Evolutionary conservation across 352 stramenopile genomes (phyloP).

Genomic region (Peronospora farinosa): DNA sequence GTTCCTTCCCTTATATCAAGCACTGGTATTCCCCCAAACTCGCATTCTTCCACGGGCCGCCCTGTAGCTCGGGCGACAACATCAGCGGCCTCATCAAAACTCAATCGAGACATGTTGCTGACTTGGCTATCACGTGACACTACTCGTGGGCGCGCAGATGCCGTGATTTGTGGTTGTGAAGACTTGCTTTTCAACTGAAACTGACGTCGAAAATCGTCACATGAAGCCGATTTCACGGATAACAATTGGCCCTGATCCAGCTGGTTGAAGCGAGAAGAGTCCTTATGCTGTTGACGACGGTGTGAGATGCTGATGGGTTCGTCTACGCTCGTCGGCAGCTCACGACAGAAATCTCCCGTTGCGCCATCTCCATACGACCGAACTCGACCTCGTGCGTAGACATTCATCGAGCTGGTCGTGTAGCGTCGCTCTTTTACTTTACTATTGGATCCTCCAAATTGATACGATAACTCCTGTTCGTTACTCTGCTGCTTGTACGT

Average conservation of each 20-base stretch:
- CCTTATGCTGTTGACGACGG: constrained; percentile 10
- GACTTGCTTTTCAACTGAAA: constrained; percentile 16
- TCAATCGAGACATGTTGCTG: constrained; percentile 34
- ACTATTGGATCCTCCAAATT: constrained; percentile 9
- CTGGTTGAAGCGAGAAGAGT: constrained; percentile 8
- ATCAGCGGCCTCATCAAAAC: constrained; percentile 36
- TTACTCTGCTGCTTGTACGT: constrained; percentile 20
- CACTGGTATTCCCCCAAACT: constrained; percentile 58
- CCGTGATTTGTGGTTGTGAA: neutral
- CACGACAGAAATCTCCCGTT: constrained; percentile 27
- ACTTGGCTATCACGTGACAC: constrained; percentile 23
- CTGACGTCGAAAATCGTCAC: constrained; percentile 14
- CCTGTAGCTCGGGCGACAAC: constrained; percentile 56
- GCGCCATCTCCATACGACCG: constrained; percentile 15
- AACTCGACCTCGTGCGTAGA: constrained; percentile 8
- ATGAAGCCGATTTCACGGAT: constrained; percentile 9
- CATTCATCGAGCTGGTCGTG: constrained; percentile 23
- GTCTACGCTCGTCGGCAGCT: constrained; percentile 8
- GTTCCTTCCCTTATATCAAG: constrained; percentile 57
- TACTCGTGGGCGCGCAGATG: constrained; percentile 12
- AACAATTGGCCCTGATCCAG: constrained; percentile 5
- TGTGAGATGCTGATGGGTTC: constrained; percentile 16
- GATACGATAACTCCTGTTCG: constrained; percentile 13
- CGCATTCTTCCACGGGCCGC: constrained; percentile 48
- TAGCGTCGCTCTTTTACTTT: constrained; percentile 21